These are phyloP conservation scores for Penicillium manginii DNA, from an alignment of 495 filamentous ascomycete genomes.

Conservation along the genomic window DNA sequence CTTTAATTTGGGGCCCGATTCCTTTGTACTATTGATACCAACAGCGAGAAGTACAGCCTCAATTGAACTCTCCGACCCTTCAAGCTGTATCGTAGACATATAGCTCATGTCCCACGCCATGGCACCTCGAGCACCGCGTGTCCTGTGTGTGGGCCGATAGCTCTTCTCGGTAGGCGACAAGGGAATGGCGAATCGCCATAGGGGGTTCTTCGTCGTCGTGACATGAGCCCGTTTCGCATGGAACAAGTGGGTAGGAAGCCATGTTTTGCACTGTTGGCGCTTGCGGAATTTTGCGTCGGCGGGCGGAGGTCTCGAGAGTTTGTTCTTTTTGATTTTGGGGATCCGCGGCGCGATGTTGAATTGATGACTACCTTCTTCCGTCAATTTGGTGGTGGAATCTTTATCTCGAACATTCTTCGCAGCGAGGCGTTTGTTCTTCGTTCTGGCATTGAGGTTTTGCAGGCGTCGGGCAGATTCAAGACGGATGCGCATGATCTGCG, in stretches of 20 bases:
- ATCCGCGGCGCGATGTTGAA: conserved; percentile 52
- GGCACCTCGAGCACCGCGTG: conserved; percentile 66
- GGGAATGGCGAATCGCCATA: conserved; percentile 90
- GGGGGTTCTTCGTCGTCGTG: conserved; percentile 72
- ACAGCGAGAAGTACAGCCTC: conserved; percentile 66
- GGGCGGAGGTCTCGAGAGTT: conserved; percentile 66
- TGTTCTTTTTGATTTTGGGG: conserved; percentile 73
- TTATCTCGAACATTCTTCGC: conserved; percentile 31
- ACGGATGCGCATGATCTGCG: conserved; percentile 73
- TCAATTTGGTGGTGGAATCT: conserved; percentile 35
- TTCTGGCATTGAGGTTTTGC: conserved; percentile 61
- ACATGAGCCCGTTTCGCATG: conserved; percentile 92
- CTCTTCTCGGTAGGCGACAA: conserved; percentile 85
- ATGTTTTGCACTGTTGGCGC: conserved; percentile 85
- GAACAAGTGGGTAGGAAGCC: conserved; percentile 93
- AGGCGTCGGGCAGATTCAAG: conserved; percentile 79
- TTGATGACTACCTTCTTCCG: conserved; percentile 38
- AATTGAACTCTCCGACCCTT: conserved; percentile 66
- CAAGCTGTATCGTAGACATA: conserved; percentile 81
- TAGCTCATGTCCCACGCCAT: conserved; percentile 96
- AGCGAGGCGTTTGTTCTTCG: conserved; percentile 51
- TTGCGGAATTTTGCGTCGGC: conserved; percentile 76
- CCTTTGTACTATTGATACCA: conserved; percentile 56
- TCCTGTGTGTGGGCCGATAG: conserved; percentile 85
- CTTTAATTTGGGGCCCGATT: conserved; percentile 63